phyloP scores from a whole-genome alignment of 2,329 filamentous ascomycete genomes.

The Ascochyta pisi region DNA sequence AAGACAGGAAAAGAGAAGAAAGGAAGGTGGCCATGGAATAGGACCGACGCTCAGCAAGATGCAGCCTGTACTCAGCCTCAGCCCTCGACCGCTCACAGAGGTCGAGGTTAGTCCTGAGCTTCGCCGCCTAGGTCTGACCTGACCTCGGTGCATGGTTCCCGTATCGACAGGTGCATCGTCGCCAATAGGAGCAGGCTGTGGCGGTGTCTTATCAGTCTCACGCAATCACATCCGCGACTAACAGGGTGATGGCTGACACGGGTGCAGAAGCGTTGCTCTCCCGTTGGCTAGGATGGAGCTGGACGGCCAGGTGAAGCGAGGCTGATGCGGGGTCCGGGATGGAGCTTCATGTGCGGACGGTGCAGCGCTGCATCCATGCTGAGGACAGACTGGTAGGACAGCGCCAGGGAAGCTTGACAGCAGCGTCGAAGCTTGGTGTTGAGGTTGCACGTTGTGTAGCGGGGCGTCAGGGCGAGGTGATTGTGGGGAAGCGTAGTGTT shows the following conservation, averaged over 20 bases:
- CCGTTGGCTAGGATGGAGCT: slow-evolving; percentile 6
- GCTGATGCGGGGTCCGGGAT: slow-evolving; percentile 13
- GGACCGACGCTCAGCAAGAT: no score
- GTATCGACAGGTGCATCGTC: slow-evolving; percentile 6
- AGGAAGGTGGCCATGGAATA: neutral
- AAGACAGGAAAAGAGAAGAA: neutral
- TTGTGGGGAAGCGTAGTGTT: no score
- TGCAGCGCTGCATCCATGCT: neutral
- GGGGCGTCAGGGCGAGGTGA: neutral
- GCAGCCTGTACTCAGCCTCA: no score
- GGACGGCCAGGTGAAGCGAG: slow-evolving; percentile 11
- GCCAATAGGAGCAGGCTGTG: slow-evolving; percentile 11
- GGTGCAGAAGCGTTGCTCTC: slow-evolving; percentile 17
- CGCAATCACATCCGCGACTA: slow-evolving; percentile 22
- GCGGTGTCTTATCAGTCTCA: slow-evolving; percentile 19
- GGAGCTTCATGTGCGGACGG: slow-evolving; percentile 1
- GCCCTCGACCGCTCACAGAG: no score
- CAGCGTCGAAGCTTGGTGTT: slow-evolving; percentile 8
- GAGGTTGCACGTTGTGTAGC: neutral
- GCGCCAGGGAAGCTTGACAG: slow-evolving; percentile 8
- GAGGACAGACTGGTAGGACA: neutral
- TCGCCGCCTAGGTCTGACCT: neutral
- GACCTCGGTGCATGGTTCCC: slow-evolving; percentile 10
- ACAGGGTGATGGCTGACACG: slow-evolving; percentile 17
- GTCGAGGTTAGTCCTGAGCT: no score